Base-by-base conservation (phyloP, 1,139 yeast species). In the Geotrichum cucujoidarum region DNA sequence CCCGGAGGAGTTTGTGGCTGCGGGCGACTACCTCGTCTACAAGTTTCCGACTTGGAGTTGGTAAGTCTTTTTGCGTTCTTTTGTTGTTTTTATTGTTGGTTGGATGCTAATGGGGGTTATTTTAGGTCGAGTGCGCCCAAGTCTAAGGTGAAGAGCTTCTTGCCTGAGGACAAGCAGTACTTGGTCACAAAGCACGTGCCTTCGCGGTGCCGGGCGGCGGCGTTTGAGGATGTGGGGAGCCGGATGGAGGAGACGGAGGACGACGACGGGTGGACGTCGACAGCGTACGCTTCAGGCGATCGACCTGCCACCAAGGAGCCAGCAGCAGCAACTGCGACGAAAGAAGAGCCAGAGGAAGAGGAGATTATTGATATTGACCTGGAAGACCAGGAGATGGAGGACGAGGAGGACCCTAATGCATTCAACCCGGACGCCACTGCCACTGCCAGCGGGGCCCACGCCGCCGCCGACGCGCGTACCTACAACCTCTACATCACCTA, bases 31-130 rank as follows among this genome's bases (percentile, higher is more conserved):
- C 63, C 70, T 92, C 53, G 92, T 83, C 32, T 81, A 80, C 66
- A 86, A 86, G 72, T 92, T 94, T 65, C 97, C 98, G 1, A 94
- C 97, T 0, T 92, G 99, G 98, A 79, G 81, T 55, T 92, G 99
- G 98, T 74, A 58, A 27, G 60, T 54, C 14, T 33, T 16, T 25
- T 29, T 32, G 13, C 13, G 16, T n/a, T 17, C 24, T 37, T 13
- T 47, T 29, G 21, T 24, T 16, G 13, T 10, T 8, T 21, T 27
- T 36, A n/a, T n/a, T 13, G 11, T 45, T 25, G n/a, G 17, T 22
- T 32, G 16, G n/a, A 40, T 22, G 14, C 30, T 27, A 27, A 27
- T 18, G 11, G 5, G 3, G 7, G 14, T 21, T 18, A 11, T 34
- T 7, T 16, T 32, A 59, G 63, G 63, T 57, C 83, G 6, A 70